A percentile compares a stretch with the other conserved stretches of the same genome.
These are phyloP conservation scores for Hylodesmum podocarpum DNA, from an alignment of 306 rosid genomes.

Conservation along the genomic window DNA sequence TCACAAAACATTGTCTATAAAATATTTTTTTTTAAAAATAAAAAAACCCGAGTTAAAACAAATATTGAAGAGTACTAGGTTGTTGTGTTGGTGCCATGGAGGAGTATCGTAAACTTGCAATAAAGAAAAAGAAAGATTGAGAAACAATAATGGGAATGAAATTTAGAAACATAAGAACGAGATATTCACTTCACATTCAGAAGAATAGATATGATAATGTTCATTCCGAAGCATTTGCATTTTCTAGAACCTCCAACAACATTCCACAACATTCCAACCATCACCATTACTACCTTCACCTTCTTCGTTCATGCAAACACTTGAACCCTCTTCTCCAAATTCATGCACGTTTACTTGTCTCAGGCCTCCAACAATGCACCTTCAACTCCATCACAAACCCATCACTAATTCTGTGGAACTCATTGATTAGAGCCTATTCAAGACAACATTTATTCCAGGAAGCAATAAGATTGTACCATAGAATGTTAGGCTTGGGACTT, in stretches of 20 bases:
- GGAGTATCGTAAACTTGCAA: neutral
- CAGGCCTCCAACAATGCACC: slow-evolving; percentile 41
- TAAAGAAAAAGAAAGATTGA: neutral
- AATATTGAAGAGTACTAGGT: neutral
- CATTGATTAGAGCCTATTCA: slow-evolving; percentile 56
- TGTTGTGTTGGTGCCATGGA: neutral
- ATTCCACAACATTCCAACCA: slow-evolving; percentile 9
- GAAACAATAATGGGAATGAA: neutral
- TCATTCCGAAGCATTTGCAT: neutral
- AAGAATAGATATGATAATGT: neutral
- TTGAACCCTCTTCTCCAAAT: slow-evolving; percentile 59
- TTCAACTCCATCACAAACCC: slow-evolving; percentile 42
- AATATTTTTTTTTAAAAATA: too few relatives aligned
- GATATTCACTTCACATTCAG: slow-evolving; percentile 20
- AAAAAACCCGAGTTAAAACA: too few relatives aligned
- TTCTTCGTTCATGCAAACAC: slow-evolving; percentile 53
- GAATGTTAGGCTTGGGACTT: slow-evolving; percentile 41
- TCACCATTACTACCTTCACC: slow-evolving; percentile 32
- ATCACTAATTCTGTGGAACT: slow-evolving; percentile 50
- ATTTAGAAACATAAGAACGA: neutral
- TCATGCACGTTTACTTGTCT: slow-evolving; percentile 50
- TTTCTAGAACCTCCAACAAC: neutral
- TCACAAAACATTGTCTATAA: too few relatives aligned
- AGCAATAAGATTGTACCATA: slow-evolving; percentile 45
- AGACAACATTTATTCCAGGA: slow-evolving; percentile 35